Evolutionary conservation across 129 eudicot species (phyloP).

Genomic region (Tanacetum coccineum): DNA sequence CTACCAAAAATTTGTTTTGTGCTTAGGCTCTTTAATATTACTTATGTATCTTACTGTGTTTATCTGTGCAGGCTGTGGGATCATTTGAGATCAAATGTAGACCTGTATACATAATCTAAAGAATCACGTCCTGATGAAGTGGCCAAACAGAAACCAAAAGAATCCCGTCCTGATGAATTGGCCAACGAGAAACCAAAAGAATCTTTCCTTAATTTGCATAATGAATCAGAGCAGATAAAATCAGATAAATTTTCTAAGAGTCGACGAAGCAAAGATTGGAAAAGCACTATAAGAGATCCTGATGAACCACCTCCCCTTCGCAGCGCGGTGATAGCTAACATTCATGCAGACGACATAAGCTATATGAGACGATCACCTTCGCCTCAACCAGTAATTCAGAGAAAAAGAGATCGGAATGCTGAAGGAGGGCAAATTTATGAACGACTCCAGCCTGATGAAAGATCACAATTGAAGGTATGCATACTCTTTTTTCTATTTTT

Average conservation of each 20-base stretch:
- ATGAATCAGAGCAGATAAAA: constrained; percentile 39
- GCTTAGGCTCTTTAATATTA: constrained; percentile 10
- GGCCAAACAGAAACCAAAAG: constrained; percentile 37
- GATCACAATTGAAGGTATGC: constrained; percentile 44
- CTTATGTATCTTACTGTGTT: not conserved
- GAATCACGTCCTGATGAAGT: constrained; percentile 32
- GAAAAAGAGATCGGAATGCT: constrained; percentile 64
- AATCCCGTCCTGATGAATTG: constrained; percentile 34
- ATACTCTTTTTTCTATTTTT: not conserved
- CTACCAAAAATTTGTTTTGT: not conserved
- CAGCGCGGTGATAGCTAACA: constrained; percentile 40
- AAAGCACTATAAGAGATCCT: constrained; percentile 44
- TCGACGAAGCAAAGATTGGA: constrained; percentile 57
- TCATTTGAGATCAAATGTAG: constrained; percentile 59
- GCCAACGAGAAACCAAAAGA: constrained; percentile 37
- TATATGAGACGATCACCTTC: constrained; percentile 40
- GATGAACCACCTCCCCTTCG: constrained; percentile 57
- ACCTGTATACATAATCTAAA: constrained; percentile 56
- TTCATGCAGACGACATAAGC: constrained; percentile 30
- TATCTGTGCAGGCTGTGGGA: constrained; percentile 78
- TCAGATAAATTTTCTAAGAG: constrained; percentile 29
- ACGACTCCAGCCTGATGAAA: constrained; percentile 47
- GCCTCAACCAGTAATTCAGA: constrained; percentile 39
- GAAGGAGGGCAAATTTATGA: constrained; percentile 58
- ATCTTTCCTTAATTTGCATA: constrained; percentile 16